Conservation (phyloP, 2,329 filamentous ascomycete genomes). For the Aspergillus sp. region DNA sequence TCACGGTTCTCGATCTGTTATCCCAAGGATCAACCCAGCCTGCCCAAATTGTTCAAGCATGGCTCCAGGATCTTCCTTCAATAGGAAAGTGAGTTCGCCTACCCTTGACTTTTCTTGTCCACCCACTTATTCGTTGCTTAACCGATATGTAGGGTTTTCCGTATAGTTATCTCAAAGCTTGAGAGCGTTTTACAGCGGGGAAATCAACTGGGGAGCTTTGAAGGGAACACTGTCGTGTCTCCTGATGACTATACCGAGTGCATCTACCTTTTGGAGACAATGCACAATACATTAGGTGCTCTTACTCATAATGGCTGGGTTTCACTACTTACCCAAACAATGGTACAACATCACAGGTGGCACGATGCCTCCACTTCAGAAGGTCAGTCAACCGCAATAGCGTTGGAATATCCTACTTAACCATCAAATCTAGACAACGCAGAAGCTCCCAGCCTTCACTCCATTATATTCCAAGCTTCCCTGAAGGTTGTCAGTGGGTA, state of each 20-base stretch:
- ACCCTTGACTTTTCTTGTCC: background rate
- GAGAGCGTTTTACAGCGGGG: slow-evolving; percentile 31
- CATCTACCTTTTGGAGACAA: slow-evolving; percentile 72
- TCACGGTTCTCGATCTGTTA: slow-evolving; percentile 77
- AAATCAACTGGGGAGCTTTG: slow-evolving; percentile 16
- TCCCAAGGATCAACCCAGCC: slow-evolving; percentile 70
- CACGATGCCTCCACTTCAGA: slow-evolving; percentile 50
- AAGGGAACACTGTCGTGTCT: slow-evolving; percentile 48
- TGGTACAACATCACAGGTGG: slow-evolving; percentile 50
- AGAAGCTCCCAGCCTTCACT: slow-evolving; percentile 33
- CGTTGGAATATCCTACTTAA: background rate
- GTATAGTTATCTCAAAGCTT: slow-evolving; percentile 36
- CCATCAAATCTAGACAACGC: slow-evolving; percentile 19
- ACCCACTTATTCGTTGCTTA: background rate
- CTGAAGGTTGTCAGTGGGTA: slow-evolving; percentile 30
- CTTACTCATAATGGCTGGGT: slow-evolving; percentile 70
- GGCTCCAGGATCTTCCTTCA: slow-evolving; percentile 64
- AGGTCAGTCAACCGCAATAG: slow-evolving; percentile 33
- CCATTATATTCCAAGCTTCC: slow-evolving; percentile 31
- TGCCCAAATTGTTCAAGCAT: slow-evolving; percentile 74
- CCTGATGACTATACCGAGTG: slow-evolving; percentile 71
- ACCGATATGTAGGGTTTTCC: slow-evolving; percentile 32
- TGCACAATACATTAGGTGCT: slow-evolving; percentile 71
- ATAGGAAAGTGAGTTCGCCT: slow-evolving; percentile 48
- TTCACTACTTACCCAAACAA: slow-evolving; percentile 63